A percentile compares a stretch with the other conserved stretches of the same genome.
Evolutionary conservation across 257 asterid species (phyloP).

Genomic region (Nicotiana attenuata): DNA sequence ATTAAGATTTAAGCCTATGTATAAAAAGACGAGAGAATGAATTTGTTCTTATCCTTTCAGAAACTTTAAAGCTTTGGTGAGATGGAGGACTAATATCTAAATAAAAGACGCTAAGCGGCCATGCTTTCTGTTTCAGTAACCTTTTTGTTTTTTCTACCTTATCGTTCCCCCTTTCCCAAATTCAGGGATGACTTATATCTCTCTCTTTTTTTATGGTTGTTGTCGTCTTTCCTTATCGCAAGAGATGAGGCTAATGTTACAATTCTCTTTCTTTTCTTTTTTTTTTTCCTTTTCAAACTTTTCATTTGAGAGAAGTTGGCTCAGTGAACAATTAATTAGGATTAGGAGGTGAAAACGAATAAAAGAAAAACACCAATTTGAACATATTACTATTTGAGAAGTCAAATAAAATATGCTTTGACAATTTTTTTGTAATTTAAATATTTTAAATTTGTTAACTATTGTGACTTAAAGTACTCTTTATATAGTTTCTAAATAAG

Average conservation of each 20-base stretch:
- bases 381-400: no score
- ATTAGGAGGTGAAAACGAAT: no score
- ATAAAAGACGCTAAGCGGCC: neutral
- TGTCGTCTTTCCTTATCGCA: neutral
- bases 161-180: neutral
- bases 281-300: neutral
- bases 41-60: constrained; percentile 39
- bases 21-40: neutral
- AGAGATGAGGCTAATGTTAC: neutral
- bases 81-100: neutral
- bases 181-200: neutral
- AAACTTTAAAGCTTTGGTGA: constrained; percentile 4
- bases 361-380: no score
- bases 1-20: neutral
- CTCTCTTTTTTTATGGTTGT: neutral
- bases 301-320: neutral
- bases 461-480: no score
- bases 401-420: no score
- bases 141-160: constrained; percentile 23
- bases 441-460: no score
- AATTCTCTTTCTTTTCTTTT: no score
- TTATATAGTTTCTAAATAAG: no score
- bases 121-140: constrained; percentile 28
- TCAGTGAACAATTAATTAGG: neutral
- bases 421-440: no score